Percentiles rank a stretch among this genome's conserved stretches.
phyloP scores from a whole-genome alignment of 1,139 yeast genomes.

The Blastobotrys proliferans region DNA sequence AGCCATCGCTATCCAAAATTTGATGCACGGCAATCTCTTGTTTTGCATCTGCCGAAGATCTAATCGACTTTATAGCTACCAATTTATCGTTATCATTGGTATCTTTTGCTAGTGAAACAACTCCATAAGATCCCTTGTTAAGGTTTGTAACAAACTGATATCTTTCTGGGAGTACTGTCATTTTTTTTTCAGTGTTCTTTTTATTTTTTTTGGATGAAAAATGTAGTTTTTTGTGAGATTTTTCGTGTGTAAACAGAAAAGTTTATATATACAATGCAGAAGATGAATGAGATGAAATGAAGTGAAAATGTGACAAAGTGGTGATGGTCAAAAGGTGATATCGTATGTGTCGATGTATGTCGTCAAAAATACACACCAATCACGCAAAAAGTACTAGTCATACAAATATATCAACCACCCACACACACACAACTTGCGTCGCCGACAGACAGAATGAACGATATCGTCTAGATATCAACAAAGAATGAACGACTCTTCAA shows the following conservation, averaged over 20 bases:
- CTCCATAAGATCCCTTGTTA: constrained; percentile 91
- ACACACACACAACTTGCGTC: too few species aligned
- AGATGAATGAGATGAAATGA: neutral
- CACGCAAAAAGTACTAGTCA: neutral
- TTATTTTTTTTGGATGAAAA: too few species aligned
- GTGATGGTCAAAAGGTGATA: neutral
- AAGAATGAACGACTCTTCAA: neutral
- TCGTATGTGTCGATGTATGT: neutral
- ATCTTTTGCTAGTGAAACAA: constrained; percentile 84
- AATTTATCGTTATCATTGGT: constrained; percentile 45
- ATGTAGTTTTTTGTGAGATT: neutral
- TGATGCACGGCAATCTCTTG: constrained; percentile 76
- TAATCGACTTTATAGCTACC: constrained; percentile 82
- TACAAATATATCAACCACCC: too few species aligned
- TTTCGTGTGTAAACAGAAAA: neutral
- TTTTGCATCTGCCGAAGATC: constrained; percentile 52
- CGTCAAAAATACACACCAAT: neutral
- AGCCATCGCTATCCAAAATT: constrained; percentile 40
- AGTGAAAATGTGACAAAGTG: neutral
- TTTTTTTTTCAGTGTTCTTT: neutral
- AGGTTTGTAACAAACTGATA: constrained; percentile 72
- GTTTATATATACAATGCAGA: constrained; percentile 1
- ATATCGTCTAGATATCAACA: neutral
- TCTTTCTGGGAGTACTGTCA: constrained; percentile 38
- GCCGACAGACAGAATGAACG: too few species aligned